Evolutionary conservation across 2,329 filamentous ascomycete species (phyloP).

Genomic region (Clonostachys rhizophaga): DNA sequence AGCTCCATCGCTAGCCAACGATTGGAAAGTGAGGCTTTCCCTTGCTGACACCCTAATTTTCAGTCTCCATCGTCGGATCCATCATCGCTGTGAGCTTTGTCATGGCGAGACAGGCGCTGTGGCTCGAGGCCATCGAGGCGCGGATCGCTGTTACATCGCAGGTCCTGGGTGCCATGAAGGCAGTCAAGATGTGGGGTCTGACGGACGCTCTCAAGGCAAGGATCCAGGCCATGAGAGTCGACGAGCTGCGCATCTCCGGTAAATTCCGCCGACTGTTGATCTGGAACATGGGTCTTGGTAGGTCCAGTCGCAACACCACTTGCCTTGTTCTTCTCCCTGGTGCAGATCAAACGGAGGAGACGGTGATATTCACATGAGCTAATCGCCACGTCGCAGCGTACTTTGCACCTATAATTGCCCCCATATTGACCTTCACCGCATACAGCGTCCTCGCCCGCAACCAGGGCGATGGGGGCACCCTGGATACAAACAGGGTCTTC

Average conservation of each 20-base stretch:
- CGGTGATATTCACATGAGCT: background rate
- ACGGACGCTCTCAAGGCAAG: conserved; percentile 6
- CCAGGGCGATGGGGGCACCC: conserved; percentile 3
- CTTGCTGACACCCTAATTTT: background rate
- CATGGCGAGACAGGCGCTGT: conserved; percentile 14
- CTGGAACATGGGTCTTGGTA: conserved; percentile 11
- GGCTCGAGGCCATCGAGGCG: conserved; percentile 19
- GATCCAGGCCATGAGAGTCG: conserved; percentile 9
- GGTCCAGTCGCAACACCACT: background rate
- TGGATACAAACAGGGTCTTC: conserved; percentile 7
- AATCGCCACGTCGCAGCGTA: conserved; percentile 2
- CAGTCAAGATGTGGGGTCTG: conserved; percentile 22
- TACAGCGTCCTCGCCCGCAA: conserved; percentile 3
- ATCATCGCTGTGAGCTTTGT: conserved; percentile 14
- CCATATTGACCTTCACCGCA: background rate
- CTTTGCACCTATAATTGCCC: conserved; percentile 4
- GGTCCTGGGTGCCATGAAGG: conserved; percentile 20
- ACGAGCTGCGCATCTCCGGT: conserved; percentile 11
- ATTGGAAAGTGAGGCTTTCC: background rate
- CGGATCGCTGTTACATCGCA: conserved; percentile 16
- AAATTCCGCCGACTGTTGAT: conserved; percentile 11
- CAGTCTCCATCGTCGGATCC: conserved; percentile 13
- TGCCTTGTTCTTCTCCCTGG: background rate
- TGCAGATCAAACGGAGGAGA: conserved; percentile 1
- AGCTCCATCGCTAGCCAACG: too few species aligned